Evolutionary conservation across 2,329 filamentous ascomycete genomes (phyloP).

Genomic region (Colletotrichum australisinense): DNA sequence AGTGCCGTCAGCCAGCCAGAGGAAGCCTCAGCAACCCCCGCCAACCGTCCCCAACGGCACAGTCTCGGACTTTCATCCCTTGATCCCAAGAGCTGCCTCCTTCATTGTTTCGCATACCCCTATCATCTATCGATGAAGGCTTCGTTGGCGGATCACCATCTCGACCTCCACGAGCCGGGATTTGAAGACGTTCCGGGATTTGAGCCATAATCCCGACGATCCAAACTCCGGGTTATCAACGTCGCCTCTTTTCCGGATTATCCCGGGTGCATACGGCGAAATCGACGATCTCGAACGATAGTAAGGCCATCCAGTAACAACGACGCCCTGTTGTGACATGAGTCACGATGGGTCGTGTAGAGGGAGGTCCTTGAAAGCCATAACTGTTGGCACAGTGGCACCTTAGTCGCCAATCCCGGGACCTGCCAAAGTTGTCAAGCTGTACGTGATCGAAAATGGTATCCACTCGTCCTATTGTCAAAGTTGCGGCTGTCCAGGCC

Average conservation of each 20-base stretch:
- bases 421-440: background rate
- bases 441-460: constrained; percentile 6
- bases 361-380: constrained; percentile 7
- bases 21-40: background rate
- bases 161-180: constrained; percentile 8
- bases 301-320: background rate
- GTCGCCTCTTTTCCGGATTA: background rate
- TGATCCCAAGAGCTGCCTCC: background rate
- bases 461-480: constrained; percentile 41
- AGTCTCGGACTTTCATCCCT: background rate
- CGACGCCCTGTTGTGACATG: background rate
- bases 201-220: constrained; percentile 11
- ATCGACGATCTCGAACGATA: constrained; percentile 2
- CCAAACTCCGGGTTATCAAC: background rate
- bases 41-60: background rate
- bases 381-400: background rate
- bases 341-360: background rate
- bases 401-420: background rate
- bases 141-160: background rate
- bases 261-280: background rate
- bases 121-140: background rate
- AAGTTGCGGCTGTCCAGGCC: constrained; percentile 53
- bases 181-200: constrained; percentile 39
- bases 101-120: background rate
- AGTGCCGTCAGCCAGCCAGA: background rate